These are phyloP conservation scores for Conringia planisiliqua DNA, from an alignment of 345 rosid genomes.

Conservation along the genomic window DNA sequence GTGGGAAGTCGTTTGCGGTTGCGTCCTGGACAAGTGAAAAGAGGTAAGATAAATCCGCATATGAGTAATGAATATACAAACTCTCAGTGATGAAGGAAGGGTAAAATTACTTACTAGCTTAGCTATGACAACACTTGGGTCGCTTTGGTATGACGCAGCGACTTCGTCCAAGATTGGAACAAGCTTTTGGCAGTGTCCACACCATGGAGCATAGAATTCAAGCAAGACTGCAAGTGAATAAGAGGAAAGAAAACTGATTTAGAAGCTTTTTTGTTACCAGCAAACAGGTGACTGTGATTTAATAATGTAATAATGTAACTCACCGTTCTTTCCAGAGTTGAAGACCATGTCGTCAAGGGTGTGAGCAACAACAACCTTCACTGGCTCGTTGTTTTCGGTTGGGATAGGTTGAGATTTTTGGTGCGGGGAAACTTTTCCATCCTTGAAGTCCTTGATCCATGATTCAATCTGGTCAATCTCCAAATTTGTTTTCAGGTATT, in stretches of 20 bases:
- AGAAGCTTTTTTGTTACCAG: neutral
- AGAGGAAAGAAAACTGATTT: neutral
- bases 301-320: neutral
- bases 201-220: slow-evolving; percentile 98
- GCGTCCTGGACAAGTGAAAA: slow-evolving; percentile 56
- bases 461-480: slow-evolving; percentile 66
- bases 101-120: slow-evolving; percentile 59
- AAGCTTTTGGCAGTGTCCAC: slow-evolving; percentile 92
- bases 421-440: slow-evolving; percentile 61
- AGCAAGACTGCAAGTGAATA: slow-evolving; percentile 59
- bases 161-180: slow-evolving; percentile 97
- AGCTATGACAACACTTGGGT: slow-evolving; percentile 63
- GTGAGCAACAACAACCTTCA: slow-evolving; percentile 86
- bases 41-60: neutral
- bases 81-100: neutral
- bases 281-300: neutral
- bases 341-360: slow-evolving; percentile 66
- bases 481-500: slow-evolving; percentile 75
- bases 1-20: slow-evolving; percentile 72
- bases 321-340: slow-evolving; percentile 87
- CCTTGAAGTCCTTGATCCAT: slow-evolving; percentile 89
- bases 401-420: slow-evolving; percentile 90
- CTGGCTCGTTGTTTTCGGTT: slow-evolving; percentile 71
- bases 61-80: neutral
- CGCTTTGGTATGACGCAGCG: slow-evolving; percentile 59